Evolutionary conservation across 2,329 filamentous ascomycete species (phyloP), one percentile per base, ranked within the genome.

Genomic region (Neonectria magnoliae): DNA sequence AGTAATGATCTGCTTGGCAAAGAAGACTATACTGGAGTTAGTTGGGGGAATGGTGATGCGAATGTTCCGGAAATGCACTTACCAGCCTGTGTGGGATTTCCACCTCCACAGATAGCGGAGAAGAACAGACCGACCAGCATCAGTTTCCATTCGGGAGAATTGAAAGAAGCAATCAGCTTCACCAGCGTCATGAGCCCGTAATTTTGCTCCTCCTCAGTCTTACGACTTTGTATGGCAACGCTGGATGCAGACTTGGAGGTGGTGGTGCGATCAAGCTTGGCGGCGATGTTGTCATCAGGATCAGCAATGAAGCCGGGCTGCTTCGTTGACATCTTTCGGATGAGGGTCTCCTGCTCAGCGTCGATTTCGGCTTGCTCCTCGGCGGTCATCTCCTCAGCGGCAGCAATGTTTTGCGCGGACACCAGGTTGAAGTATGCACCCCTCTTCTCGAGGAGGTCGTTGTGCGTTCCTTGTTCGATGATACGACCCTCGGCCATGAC

Each of bases 381-480:
- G 0, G 81, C 75, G 0, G 81, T 80, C 67, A 85, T 68, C 62
- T 88, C 84, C 53, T 89, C 87, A 18, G 85, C 84, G 4, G 86
- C 84, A 2, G 88, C 88, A 69, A 97, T 94, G 61, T 92, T 90
- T 78, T 99, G 96, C 3, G 95, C 94, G 57, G 93, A 91, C 8
- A 98, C 94, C 11, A 98, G 87, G 62, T 90, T 92, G 78, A 87
- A 91, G 79, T 98, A 99, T 9, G 94, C 91, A 20, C 88, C 90
- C 68, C 87, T 81, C 64, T 80, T 84, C 70, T 90, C 88, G 3
- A 98, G 82, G 11, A 99, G 85, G 14, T 91, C 85, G 63, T 95
- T 88, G 76, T 98, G 96, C 0, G 88, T 94, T 56, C 96, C 96
- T 79, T 98, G 94, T 79, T 99, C 96, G 13, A 97, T 85, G 64